phyloP scores from a whole-genome alignment of 163 green algal species.

The Volvox carteri region DNA sequence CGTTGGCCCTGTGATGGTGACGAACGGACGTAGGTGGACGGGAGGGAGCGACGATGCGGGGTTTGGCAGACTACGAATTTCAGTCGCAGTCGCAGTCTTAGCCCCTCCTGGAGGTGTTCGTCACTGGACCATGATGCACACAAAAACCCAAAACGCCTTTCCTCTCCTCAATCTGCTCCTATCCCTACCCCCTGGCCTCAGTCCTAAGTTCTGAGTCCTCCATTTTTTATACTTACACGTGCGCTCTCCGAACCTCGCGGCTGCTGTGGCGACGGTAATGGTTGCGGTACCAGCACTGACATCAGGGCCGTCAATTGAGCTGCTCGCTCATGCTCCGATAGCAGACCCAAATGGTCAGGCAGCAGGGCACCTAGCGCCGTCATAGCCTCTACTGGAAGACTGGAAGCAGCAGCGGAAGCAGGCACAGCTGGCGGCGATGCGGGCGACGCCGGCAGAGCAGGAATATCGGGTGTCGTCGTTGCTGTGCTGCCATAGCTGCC shows the following conservation, averaged over 20 bases:
- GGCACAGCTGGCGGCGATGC: neutral
- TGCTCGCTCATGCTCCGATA: conserved; percentile 58
- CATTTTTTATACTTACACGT: neutral
- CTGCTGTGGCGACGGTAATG: neutral
- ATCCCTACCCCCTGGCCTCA: neutral
- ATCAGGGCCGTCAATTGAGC: conserved; percentile 60
- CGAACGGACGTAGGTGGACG: neutral
- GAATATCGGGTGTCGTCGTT: neutral
- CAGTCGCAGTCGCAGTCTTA: neutral
- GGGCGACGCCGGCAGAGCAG: neutral
- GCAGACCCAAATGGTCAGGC: neutral
- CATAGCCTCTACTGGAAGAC: conserved; percentile 40
- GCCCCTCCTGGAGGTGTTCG: neutral
- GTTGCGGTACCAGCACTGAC: conserved; percentile 43
- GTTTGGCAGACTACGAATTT: neutral
- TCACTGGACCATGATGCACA: neutral
- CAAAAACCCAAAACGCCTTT: neutral
- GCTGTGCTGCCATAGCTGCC: neutral
- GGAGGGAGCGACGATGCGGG: neutral
- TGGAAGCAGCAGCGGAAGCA: too few species aligned
- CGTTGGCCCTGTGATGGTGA: neutral
- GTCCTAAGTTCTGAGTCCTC: neutral
- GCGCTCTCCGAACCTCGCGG: neutral
- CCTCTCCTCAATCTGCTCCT: neutral
- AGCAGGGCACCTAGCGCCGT: conserved; percentile 30